Evolutionary conservation across 345 rosid genomes (phyloP).

Genomic region (Eucalyptus marginata): DNA sequence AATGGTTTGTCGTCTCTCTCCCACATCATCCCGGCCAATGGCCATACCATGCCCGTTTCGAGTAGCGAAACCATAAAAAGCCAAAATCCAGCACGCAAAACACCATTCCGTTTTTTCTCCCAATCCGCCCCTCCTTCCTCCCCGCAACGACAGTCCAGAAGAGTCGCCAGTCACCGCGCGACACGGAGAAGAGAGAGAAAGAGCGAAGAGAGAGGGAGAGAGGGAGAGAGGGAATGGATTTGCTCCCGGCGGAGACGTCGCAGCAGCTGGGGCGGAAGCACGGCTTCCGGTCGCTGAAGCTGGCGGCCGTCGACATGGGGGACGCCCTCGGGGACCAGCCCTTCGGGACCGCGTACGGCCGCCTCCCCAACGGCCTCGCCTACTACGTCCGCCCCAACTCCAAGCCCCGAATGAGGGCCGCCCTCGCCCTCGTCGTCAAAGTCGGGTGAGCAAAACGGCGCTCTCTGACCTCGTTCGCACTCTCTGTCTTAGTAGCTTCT

Average conservation of each 20-base stretch:
- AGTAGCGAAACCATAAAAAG: neutral
- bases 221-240: constrained; percentile 29
- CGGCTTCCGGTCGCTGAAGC: constrained; percentile 77
- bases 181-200: neutral
- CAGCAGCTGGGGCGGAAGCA: constrained; percentile 41
- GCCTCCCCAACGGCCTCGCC: constrained; percentile 71
- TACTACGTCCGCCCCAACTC: constrained; percentile 83
- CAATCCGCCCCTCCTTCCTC: neutral
- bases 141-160: neutral
- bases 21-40: no score
- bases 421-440: constrained; percentile 79
- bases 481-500: neutral
- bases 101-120: neutral
- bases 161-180: neutral
- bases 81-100: neutral
- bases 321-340: constrained; percentile 45
- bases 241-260: constrained; percentile 52
- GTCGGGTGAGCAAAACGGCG: constrained; percentile 34
- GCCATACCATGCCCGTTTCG: neutral
- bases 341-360: constrained; percentile 65
- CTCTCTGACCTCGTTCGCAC: neutral
- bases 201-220: neutral
- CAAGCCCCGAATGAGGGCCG: constrained; percentile 86
- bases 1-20: neutral
- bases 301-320: constrained; percentile 48